These are phyloP conservation scores for Penstemon barbatus DNA, from an alignment of 257 asterid species.

Conservation along the genomic window DNA sequence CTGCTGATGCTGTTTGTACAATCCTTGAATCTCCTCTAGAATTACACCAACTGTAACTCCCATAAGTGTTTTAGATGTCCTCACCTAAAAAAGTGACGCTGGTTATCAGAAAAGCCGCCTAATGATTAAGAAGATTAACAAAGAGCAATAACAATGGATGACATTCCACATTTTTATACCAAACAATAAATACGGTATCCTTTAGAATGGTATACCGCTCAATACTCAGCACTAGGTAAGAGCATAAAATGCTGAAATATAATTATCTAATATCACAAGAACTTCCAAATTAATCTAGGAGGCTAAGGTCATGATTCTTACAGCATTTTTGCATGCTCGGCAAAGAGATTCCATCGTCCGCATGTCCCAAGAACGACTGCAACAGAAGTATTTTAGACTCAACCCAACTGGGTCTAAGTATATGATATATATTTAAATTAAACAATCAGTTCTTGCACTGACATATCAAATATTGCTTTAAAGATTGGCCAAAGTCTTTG, in stretches of 20 bases:
- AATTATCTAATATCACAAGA: too few relatives aligned
- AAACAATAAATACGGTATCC: too few relatives aligned
- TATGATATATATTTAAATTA: constrained; percentile 23
- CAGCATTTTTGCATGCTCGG: constrained; percentile 98
- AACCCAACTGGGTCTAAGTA: constrained; percentile 19
- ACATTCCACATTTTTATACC: constrained; percentile 2
- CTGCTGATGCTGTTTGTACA: constrained; percentile 80
- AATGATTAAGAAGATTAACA: constrained; percentile 15
- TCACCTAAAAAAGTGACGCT: constrained; percentile 51
- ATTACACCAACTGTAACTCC: constrained; percentile 91
- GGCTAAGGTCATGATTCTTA: constrained; percentile 39
- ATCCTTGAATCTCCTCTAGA: constrained; percentile 90
- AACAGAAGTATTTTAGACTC: constrained; percentile 35
- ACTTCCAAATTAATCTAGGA: too few relatives aligned
- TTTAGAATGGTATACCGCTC: constrained; percentile 6
- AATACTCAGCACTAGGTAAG: background rate
- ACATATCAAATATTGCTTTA: constrained; percentile 92
- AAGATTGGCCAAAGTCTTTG: constrained; percentile 96
- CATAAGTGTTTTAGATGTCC: constrained; percentile 89
- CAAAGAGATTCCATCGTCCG: constrained; percentile 99
- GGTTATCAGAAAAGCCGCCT: constrained; percentile 23
- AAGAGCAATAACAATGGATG: background rate
- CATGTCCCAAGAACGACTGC: constrained; percentile 98
- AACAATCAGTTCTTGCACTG: constrained; percentile 39
- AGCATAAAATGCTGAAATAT: too few relatives aligned